Base-by-base conservation (phyloP, 108 stramenopile genomes). In the Stephanodiscus minutulus region DNA sequence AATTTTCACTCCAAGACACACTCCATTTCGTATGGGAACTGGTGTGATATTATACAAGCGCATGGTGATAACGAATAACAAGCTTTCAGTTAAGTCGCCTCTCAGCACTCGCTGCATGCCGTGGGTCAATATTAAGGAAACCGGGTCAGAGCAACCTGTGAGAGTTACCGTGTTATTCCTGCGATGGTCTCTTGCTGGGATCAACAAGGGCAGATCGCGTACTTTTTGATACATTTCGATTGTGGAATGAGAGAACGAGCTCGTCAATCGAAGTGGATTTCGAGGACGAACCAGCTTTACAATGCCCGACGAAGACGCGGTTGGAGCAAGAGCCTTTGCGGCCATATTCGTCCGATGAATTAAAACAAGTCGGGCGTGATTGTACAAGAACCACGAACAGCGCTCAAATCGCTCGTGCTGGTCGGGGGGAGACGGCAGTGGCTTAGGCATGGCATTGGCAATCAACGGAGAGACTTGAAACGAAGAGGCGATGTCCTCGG, bases 21-120 rank as follows among this genome's bases (percentile, higher is more conserved):
- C 58, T 53, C 81, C 81, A 41, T 74, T 86, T 59, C 50, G 36
- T 28, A 82, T 81, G 53, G 62, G 86, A 27, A 79, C 73, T 20
- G 56, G 72, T 37, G 76, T 86, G 39, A 75, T 85, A 59, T 65
- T 86, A 63, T 57, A 57, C 0, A 82, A 64, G 20, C 67, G 77
- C 61, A 78, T 61, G n/a, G 82, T 70, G 5, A 89, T 31, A n/a
- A 88, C 76, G 21, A 93, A 60, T 49, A 35, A 11, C 41, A 46
- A 48, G 17, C 61, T 44, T 69, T 79, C 82, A 6, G 63, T 50
- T 9, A 46, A 70, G 62, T 75, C 74, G 18, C 57, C 67, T 63
- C 46, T 60, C 13, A 68, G 57, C 27, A 70, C 49, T 64, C 64
- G 61, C 0, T 64, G 68, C 18, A 74, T 39, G 43, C 64, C 69